These are phyloP conservation scores for Metarhizium humberi DNA, from an alignment of 2,329 filamentous ascomycete species.

Conservation along the genomic window DNA sequence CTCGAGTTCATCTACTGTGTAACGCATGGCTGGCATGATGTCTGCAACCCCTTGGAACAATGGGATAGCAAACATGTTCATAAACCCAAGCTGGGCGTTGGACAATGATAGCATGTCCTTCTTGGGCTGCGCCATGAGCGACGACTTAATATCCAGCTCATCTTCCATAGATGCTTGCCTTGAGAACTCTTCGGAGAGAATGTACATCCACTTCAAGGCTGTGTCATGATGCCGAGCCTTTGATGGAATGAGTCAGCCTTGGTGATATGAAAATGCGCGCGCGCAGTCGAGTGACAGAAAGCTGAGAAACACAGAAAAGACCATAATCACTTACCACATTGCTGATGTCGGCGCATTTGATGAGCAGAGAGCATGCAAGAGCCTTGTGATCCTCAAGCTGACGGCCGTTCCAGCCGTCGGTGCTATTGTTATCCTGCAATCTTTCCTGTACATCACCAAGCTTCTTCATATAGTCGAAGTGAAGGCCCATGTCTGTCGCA, in stretches of 20 bases:
- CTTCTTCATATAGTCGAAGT: conserved; percentile 94
- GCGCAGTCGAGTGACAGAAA: not conserved
- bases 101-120: conserved; percentile 76
- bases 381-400: conserved; percentile 68
- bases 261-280: not conserved
- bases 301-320: not conserved
- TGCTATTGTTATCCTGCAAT: conserved; percentile 55
- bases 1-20: conserved; percentile 74
- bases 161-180: conserved; percentile 87
- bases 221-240: conserved; percentile 76
- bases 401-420: conserved; percentile 69
- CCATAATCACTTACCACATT: conserved; percentile 66
- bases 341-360: conserved; percentile 98
- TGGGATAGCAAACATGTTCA: conserved; percentile 90
- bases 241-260: conserved; percentile 1
- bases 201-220: conserved; percentile 81
- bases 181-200: conserved; percentile 91
- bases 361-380: conserved; percentile 79
- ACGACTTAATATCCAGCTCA: conserved; percentile 79
- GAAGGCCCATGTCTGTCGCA: conserved; percentile 93
- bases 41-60: conserved; percentile 84
- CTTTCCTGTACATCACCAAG: conserved; percentile 74
- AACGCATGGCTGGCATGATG: conserved; percentile 75
- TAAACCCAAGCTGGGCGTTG: conserved; percentile 88
- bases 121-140: conserved; percentile 74